Conservation (phyloP, 768 basidiomycete genomes). For the Leucosporidium creatinivorum region DNA sequence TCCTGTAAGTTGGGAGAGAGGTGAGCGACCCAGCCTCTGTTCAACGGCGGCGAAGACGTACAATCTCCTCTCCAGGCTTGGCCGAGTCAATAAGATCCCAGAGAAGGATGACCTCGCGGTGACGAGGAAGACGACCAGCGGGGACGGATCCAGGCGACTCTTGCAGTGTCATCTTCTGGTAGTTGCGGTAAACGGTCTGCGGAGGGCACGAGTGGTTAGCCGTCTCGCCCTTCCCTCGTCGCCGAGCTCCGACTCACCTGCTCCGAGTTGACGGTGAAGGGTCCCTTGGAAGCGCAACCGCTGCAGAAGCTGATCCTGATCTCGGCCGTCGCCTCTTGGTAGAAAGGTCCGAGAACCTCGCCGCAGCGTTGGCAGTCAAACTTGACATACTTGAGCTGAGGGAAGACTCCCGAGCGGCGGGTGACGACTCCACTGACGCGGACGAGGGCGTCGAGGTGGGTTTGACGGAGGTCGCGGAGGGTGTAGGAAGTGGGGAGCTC, state of each 20-base stretch:
- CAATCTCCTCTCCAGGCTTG: constrained; percentile 97
- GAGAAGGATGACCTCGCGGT: constrained; percentile 89
- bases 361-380: constrained; percentile 95
- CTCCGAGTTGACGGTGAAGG: constrained; percentile 93
- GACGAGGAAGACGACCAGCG: constrained; percentile 90
- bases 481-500: constrained; percentile 85
- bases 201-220: not conserved
- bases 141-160: constrained; percentile 97
- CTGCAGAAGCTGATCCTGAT: constrained; percentile 89
- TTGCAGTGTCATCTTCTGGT: constrained; percentile 97
- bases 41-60: constrained; percentile 44
- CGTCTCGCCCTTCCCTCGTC: too few relatives aligned
- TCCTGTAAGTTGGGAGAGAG: constrained; percentile 52
- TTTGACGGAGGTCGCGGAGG: constrained; percentile 84
- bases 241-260: constrained; percentile 54
- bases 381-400: constrained; percentile 98
- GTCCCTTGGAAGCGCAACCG: constrained; percentile 88
- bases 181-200: constrained; percentile 95
- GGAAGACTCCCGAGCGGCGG: constrained; percentile 88
- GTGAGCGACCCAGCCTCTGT: not conserved
- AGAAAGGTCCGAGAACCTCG: constrained; percentile 90
- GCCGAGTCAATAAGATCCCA: constrained; percentile 99
- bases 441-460: constrained; percentile 88
- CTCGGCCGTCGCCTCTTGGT: constrained; percentile 92
- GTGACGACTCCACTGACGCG: constrained; percentile 95